A percentile compares a stretch with the other conserved stretches of the same genome.
These are phyloP conservation scores for Iris macrosiphon DNA, from an alignment of 106 monocot genomes.

Conservation along the genomic window DNA sequence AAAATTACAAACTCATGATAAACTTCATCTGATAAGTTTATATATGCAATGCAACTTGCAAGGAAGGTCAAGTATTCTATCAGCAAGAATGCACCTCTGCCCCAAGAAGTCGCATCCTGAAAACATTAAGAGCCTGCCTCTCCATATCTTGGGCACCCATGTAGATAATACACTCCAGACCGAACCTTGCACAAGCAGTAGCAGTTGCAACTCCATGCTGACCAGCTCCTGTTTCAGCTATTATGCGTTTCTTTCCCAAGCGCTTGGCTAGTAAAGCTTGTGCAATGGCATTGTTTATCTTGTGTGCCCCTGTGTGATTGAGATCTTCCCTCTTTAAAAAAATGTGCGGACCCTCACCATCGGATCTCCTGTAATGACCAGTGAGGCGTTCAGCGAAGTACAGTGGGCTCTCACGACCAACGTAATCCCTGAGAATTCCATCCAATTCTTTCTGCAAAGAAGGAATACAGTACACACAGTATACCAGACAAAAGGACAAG, in stretches of 20 bases:
- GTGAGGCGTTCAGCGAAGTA: conserved; percentile 67
- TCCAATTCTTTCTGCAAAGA: conserved; percentile 41
- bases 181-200: conserved; percentile 56
- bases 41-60: no score
- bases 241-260: conserved; percentile 48
- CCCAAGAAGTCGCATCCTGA: conserved; percentile 56
- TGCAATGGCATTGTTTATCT: conserved; percentile 62
- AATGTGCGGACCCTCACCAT: conserved; percentile 51
- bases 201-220: conserved; percentile 69
- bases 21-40: no score
- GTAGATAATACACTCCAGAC: conserved; percentile 48
- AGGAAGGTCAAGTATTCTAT: neutral
- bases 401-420: conserved; percentile 63
- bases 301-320: conserved; percentile 68
- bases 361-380: conserved; percentile 38
- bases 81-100: conserved; percentile 54
- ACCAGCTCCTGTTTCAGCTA: conserved; percentile 58
- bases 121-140: conserved; percentile 54
- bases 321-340: conserved; percentile 70
- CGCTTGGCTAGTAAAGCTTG: conserved; percentile 58
- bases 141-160: conserved; percentile 70
- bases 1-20: no score
- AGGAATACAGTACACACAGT: conserved; percentile 6
- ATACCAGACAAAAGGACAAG: neutral
- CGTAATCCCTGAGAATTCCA: conserved; percentile 57